Base-by-base conservation (phyloP, 2,329 filamentous ascomycete genomes). In the Arthrinium phaeospermum region DNA sequence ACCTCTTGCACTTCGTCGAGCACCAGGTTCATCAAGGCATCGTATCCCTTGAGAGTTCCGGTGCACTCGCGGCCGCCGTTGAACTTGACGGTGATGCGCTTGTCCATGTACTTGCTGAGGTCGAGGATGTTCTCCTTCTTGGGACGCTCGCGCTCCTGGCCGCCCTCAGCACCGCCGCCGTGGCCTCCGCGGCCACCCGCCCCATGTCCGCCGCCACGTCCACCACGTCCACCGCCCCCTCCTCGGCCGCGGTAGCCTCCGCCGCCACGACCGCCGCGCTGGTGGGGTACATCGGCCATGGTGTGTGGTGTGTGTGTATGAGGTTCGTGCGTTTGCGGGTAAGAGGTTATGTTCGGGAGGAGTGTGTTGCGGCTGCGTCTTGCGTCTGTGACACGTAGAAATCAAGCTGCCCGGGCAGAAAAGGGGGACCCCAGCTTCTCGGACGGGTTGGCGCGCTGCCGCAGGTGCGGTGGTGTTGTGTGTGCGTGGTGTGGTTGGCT, bases 61-160 rank as follows among this genome's bases (percentile, higher is more conserved):
- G 91, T 92, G 72, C 95, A 94, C 87, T 98, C 95, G 73, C 96
- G 87, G 1, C 96, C 96, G 57, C 96, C 96, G 80, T 94, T 98
- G 83, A 99, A 98, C 85, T 98, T 98, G 81, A 99, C 95, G 13
- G 90, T 93, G 77, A 99, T 94, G 80, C 93, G 89, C 89, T 98
- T 97, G 83, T 99, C 95, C 93, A 98, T 95, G 84, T 98, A 99
- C 86, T 98, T 98, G 81, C 88, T 91, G 79, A 99, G 84, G 81
- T 99, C 96, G 30, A 99, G 90, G 79, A 99, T 99, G 82, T 98
- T 98, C 85, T 99, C 96, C 88, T 98, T 98, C 91, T 98, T 98
- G 74, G 95, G 94, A 78, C 92, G 90, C 84, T 97, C 94, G 77
- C 88, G 85, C 74, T 89, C 85, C 73, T 87, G 83, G 72, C 83